These are phyloP conservation scores for Ustilago esculenta DNA, from an alignment of 1,284 basidiomycete genomes.

Conservation along the genomic window DNA sequence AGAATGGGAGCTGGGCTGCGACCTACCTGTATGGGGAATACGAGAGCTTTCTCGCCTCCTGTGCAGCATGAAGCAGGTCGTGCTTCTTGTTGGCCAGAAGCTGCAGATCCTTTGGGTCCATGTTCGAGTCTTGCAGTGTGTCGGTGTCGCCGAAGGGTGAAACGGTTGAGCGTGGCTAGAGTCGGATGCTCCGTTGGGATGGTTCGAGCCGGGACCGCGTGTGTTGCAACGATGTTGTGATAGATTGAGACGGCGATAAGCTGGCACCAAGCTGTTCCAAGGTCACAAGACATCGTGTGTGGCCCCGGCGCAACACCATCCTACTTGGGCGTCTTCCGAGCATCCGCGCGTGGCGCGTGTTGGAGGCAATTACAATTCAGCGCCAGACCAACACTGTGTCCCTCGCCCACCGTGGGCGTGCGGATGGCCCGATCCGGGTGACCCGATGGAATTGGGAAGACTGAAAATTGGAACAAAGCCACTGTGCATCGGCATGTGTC, in stretches of 20 bases:
- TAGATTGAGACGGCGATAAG: background rate
- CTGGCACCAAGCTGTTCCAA: background rate
- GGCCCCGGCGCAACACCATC: background rate
- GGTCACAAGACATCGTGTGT: constrained; percentile 25
- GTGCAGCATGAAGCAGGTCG: constrained; percentile 49
- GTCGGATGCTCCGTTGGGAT: no score
- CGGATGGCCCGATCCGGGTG: background rate
- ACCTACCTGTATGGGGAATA: constrained; percentile 64
- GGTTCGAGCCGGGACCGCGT: no score
- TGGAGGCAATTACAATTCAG: no score
- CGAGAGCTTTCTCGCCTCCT: constrained; percentile 55
- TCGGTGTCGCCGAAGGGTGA: no score
- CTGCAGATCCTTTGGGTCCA: constrained; percentile 38
- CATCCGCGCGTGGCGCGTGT: constrained; percentile 9
- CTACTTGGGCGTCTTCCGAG: constrained; percentile 21
- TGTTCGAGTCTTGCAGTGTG: no score
- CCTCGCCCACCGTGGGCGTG: no score
- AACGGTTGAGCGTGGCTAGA: no score
- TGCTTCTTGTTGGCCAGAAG: constrained; percentile 44
- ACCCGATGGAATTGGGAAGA: background rate
- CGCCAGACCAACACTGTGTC: no score
- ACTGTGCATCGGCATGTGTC: constrained; percentile 14
- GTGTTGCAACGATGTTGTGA: no score
- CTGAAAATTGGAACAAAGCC: background rate
- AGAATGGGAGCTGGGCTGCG: background rate